Conservation (phyloP, 139 green algal species). For the Pleodorina starrii region DNA sequence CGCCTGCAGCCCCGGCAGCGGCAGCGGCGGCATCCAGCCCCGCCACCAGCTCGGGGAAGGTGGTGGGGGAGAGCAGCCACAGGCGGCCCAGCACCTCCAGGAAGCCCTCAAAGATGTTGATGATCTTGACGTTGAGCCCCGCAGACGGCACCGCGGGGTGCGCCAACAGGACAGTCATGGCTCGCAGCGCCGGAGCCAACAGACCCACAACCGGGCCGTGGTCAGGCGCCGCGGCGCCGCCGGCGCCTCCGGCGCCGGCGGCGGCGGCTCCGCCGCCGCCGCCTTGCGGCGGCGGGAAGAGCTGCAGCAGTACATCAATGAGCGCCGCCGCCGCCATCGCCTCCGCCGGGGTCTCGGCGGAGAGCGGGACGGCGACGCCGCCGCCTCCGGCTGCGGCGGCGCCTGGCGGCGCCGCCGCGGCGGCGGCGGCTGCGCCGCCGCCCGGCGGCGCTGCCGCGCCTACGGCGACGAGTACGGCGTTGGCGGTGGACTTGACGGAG, state of each 20-base stretch:
- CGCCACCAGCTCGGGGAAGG: slow-evolving; percentile 26
- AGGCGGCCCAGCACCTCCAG: slow-evolving; percentile 62
- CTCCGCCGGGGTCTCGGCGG: slow-evolving; percentile 61
- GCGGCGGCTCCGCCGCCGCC: not conserved
- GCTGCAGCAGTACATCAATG: slow-evolving; percentile 69
- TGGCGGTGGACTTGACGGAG: not conserved
- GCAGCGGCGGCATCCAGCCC: not conserved
- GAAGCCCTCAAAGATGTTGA: slow-evolving; percentile 67
- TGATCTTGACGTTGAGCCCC: slow-evolving; percentile 50
- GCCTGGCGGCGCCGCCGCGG: slow-evolving; percentile 12
- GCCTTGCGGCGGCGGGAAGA: slow-evolving; percentile 7
- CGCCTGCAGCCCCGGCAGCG: not conserved
- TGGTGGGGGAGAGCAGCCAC: slow-evolving; percentile 31
- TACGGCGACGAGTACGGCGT: not conserved
- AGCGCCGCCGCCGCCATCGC: slow-evolving; percentile 63
- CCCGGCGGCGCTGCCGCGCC: not conserved
- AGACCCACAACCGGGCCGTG: slow-evolving; percentile 48
- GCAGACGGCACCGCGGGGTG: slow-evolving; percentile 41
- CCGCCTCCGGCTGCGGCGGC: not conserved
- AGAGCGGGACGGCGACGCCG: slow-evolving; percentile 32
- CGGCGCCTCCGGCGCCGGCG: not conserved
- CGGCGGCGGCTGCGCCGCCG: not conserved
- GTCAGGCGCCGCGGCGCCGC: not conserved
- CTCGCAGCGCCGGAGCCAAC: slow-evolving; percentile 55
- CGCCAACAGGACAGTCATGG: slow-evolving; percentile 57